phyloP scores from a whole-genome alignment of 176 grass and related monocot genomes.

The Musa beccarii region DNA sequence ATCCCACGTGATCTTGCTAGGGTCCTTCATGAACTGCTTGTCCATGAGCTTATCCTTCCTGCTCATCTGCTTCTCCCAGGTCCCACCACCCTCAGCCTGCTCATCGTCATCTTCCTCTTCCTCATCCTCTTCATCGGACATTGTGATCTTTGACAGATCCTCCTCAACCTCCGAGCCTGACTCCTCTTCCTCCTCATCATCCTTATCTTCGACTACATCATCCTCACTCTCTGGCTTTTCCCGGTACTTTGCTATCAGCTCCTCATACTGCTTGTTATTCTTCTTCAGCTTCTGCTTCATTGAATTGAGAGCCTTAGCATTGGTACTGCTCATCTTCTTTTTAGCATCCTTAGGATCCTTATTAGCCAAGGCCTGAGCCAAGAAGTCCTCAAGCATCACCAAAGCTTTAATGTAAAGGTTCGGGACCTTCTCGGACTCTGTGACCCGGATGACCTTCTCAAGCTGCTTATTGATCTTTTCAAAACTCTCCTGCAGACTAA shows the following conservation, averaged over 20 bases:
- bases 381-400: conserved; percentile 80
- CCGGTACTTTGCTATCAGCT: conserved; percentile 52
- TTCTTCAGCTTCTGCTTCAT: conserved; percentile 97
- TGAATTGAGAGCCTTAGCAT: conserved; percentile 64
- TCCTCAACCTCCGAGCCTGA: conserved; percentile 27
- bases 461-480: conserved; percentile 97
- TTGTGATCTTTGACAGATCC: conserved; percentile 37
- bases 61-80: conserved; percentile 34
- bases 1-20: conserved; percentile 93
- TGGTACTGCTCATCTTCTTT: conserved; percentile 99
- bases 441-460: conserved; percentile 81
- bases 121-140: conserved; percentile 52
- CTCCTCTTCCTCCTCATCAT: conserved; percentile 29
- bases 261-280: conserved; percentile 92
- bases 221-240: conserved; percentile 60
- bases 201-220: conserved; percentile 37
- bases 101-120: conserved; percentile 32
- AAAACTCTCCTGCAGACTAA: conserved; percentile 79
- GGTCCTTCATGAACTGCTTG: conserved; percentile 84
- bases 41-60: conserved; percentile 78
- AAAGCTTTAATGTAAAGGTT: conserved; percentile 79
- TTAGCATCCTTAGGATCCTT: conserved; percentile 95
- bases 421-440: conserved; percentile 69
- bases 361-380: conserved; percentile 79
- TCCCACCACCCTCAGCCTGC: conserved; percentile 19